These are phyloP conservation scores for Metarhizium anisopliae DNA, from an alignment of 2,329 filamentous ascomycete species.

Conservation along the genomic window DNA sequence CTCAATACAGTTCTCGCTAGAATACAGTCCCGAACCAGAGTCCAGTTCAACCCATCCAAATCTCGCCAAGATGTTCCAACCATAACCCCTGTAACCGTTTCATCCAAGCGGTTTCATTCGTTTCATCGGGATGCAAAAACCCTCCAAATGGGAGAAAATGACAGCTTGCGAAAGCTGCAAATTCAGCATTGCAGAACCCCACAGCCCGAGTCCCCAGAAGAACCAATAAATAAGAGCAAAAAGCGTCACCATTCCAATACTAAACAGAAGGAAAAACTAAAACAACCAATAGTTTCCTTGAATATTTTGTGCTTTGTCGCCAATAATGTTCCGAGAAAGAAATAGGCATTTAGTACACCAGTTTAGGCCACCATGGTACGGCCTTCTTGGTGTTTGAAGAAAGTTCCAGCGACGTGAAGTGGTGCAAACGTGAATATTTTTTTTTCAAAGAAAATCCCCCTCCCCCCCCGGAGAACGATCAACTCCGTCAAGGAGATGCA, in stretches of 20 bases:
- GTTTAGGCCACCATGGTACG: background rate
- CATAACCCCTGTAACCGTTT: background rate
- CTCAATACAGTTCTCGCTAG: constrained; percentile 5
- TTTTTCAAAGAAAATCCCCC: background rate
- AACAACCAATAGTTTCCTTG: constrained; percentile 2
- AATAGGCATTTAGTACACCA: background rate
- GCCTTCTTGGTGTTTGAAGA: background rate
- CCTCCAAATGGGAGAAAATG: constrained; percentile 7
- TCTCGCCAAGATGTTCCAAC: constrained; percentile 2
- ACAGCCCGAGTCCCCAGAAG: constrained; percentile 1
- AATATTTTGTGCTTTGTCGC: background rate
- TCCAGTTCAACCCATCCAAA: constrained; percentile 7
- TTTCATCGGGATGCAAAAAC: constrained; percentile 2
- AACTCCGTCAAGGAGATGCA: constrained; percentile 3
- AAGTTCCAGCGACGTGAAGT: background rate
- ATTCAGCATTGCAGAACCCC: background rate
- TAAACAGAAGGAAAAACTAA: constrained; percentile 1
- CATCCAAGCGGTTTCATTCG: constrained; percentile 4
- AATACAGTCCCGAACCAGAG: constrained; percentile 9
- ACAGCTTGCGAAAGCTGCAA: constrained; percentile 3
- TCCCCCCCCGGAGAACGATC: background rate
- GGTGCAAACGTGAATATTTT: background rate
- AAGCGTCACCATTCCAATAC: background rate
- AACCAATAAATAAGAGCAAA: background rate
- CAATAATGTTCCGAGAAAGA: constrained; percentile 3